Percentiles rank a stretch among this genome's conserved stretches.
These are phyloP conservation scores for Scalesia atractyloides DNA, from an alignment of 129 eudicot species.

Conservation along the genomic window DNA sequence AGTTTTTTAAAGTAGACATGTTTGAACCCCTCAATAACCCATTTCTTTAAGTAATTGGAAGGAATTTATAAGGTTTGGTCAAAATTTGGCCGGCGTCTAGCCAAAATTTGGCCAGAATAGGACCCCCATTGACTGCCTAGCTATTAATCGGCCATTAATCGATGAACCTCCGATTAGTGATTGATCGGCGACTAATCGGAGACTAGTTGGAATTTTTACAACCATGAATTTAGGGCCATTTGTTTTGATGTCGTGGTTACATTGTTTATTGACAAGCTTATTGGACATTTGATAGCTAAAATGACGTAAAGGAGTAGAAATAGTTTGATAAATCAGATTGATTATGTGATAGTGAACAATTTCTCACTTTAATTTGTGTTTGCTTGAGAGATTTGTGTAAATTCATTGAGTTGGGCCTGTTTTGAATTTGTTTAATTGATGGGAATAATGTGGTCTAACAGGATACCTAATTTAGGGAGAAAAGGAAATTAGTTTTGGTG, in stretches of 20 bases:
- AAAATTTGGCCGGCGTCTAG: too few species aligned
- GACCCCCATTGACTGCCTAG: too few species aligned
- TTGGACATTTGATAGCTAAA: background rate
- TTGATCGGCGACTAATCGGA: too few species aligned
- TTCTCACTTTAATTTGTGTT: background rate
- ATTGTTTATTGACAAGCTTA: too few species aligned
- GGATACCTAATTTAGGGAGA: conserved; percentile 17
- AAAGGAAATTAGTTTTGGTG: background rate
- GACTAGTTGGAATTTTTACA: too few species aligned
- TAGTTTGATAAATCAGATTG: background rate
- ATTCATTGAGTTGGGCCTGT: conserved; percentile 13
- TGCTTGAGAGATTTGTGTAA: background rate
- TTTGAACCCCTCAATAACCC: too few species aligned
- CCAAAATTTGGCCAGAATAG: too few species aligned
- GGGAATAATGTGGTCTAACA: conserved; percentile 8
- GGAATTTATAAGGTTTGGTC: too few species aligned
- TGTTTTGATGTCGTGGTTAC: background rate
- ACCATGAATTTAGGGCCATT: background rate
- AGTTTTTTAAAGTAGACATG: too few species aligned
- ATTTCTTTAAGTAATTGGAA: too few species aligned
- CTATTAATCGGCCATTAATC: too few species aligned
- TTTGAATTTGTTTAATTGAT: background rate
- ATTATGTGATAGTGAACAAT: conserved; percentile 14
- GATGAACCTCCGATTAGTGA: too few species aligned
- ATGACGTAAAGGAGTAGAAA: conserved; percentile 6